phyloP scores from a whole-genome alignment of 495 filamentous ascomycete species.

The Xylaria telfairii region DNA sequence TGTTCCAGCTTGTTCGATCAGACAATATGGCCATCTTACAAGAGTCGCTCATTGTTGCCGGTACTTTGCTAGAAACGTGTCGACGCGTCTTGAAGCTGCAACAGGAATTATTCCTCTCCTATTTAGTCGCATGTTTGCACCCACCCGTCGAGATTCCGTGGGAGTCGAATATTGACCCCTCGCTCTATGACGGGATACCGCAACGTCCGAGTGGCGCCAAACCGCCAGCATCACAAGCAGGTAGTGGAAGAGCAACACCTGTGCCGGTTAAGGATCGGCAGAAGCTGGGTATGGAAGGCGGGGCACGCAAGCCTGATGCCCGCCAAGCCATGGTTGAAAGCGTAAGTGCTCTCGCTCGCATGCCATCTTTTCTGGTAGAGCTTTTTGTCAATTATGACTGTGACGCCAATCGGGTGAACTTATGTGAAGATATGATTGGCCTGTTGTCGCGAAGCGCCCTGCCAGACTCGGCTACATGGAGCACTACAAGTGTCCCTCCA shows the following conservation, averaged over 20 bases:
- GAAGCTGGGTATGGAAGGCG: conserved; percentile 91
- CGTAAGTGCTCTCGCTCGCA: conserved; percentile 85
- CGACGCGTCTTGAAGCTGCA: conserved; percentile 93
- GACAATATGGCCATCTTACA: conserved; percentile 94
- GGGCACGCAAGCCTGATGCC: conserved; percentile 88
- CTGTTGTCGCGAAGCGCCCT: conserved; percentile 92
- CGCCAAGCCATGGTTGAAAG: conserved; percentile 99
- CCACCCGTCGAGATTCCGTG: conserved; percentile 89
- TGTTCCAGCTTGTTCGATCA: conserved; percentile 96
- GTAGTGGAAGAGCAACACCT: conserved; percentile 87
- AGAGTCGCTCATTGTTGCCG: conserved; percentile 87
- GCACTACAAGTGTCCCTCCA: conserved; percentile 96
- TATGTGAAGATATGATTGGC: conserved; percentile 95
- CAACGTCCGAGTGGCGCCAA: conserved; percentile 87
- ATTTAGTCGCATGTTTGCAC: conserved; percentile 91
- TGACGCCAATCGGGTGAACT: conserved; percentile 86
- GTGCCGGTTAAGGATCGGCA: conserved; percentile 93
- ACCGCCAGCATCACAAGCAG: conserved; percentile 74
- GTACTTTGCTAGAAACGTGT: conserved; percentile 89
- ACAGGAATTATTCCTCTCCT: conserved; percentile 95
- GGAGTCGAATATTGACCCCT: conserved; percentile 88
- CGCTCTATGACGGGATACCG: conserved; percentile 91
- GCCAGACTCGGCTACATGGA: conserved; percentile 98
- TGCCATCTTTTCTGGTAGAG: conserved; percentile 93
- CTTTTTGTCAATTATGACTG: conserved; percentile 99